Evolutionary conservation across 2,329 filamentous ascomycete species (phyloP), one percentile per base, ranked within the genome.

Genomic region (Cryphonectria parasitica): DNA sequence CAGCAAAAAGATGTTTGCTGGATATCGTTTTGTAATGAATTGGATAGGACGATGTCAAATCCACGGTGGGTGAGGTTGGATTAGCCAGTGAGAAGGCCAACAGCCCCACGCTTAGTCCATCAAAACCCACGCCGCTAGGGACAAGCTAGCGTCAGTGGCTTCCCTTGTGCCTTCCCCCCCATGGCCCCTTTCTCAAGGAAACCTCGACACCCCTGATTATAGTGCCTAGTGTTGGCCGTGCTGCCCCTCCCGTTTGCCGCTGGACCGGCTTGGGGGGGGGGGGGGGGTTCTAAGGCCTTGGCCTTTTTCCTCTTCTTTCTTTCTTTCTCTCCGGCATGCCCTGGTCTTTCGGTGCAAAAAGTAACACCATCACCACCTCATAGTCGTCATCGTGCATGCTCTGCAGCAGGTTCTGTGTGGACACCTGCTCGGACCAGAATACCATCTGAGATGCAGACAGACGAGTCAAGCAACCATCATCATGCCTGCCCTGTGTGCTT

Each of bases 11-110:
- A 67, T 28, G 4, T n/a, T 43, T 31, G 41, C 45, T 66, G 65
- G 64, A 67, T 67, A 72, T 45, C 62, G 71, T 69, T 72, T 66
- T 72, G 71, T 72, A 71, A 72, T 72, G 41, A 68, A 63, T 69
- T 72, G 66, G 66, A 71, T 65, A 56, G 61, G 22, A 36, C 61
- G 54, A 68, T 70, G 60, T 69, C 65, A 52, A 69, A 66, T 54
- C 22, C 52, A 66, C 36, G 68, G 60, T 43, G 66, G 62, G 52
- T 70, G 62, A 70, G 31, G 66, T 64, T 41, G 36, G 22, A 28
- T 19, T 34, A 71, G 70, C 71, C 71, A 70, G 61, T 71, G 36
- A 72, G 62, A 25, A 25, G 36, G 34, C 52, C n/a, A 11, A 17
- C 64, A 41, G 34, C 39, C 68, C 68, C 68, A 67, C 68, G 68